Evolutionary conservation across 2,329 filamentous ascomycete genomes (phyloP), one percentile per base, ranked within the genome.

Genomic region (Stemphylium vesicarium): DNA sequence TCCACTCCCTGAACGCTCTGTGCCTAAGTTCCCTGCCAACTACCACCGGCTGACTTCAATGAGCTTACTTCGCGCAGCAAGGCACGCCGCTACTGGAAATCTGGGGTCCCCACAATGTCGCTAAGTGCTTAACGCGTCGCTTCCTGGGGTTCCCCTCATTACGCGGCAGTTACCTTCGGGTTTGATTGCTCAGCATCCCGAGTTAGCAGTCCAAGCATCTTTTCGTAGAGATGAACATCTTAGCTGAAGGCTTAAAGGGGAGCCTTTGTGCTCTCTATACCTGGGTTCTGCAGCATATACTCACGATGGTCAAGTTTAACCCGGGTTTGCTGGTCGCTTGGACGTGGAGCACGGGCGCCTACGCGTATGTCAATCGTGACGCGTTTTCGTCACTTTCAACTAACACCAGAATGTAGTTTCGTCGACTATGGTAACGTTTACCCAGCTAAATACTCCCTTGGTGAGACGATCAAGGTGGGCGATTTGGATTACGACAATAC

Each of bases 341-440:
- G 18, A 11, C 18, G 7, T 44, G 41, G 31, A 24, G 31, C 8
- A 24, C 18, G 31, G 31, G 11, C 18, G 18, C 41, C 6, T 44
- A 35, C 10, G 41, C 41, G 41, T 44, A 22, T 24, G 41, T 24
- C 11, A 6, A 16, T 15, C 3, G 31, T 22, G 5, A 35, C 12
- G 12, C 31, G 9, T 44, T 22, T 3, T 13, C 5, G 20, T 22
- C 22, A 7, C 22, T 24, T 13, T 12, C 13, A 35, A 7, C 41
- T 44, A 12, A 44, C 20, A 15, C n/a, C 10, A 4, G 9, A 20
- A 5, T 16, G 20, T 39, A 51, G 48, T 4, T 51, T 44, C 4
- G 40, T 51, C 10, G 48, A 51, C 8, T 51, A 51, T 32, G 48
- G 48, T 18, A 38, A 35, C 10, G 33, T 51, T 20, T 26, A 32